A percentile compares a stretch with the other conserved stretches of the same genome.
phyloP scores from a whole-genome alignment of 306 rosid species.

The Urtica urens region DNA sequence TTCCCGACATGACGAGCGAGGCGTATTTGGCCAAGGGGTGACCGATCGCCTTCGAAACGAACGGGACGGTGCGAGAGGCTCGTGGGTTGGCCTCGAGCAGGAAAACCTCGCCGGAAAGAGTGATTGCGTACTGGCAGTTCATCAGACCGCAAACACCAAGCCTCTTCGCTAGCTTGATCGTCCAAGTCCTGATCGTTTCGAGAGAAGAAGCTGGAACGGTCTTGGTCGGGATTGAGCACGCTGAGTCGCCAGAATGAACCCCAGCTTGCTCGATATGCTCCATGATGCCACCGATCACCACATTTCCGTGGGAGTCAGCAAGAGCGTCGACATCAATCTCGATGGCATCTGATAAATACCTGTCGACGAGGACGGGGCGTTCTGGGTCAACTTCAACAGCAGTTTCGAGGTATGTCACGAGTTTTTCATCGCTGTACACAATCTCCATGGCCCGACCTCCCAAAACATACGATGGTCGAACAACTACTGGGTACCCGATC shows the following conservation, averaged over 20 bases:
- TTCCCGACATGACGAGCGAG: constrained; percentile 96
- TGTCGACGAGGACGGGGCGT: constrained; percentile 85
- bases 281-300: constrained; percentile 98
- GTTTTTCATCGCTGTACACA: constrained; percentile 66
- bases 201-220: constrained; percentile 63
- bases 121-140: constrained; percentile 95
- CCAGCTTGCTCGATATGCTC: constrained; percentile 99
- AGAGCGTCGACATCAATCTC: constrained; percentile 95
- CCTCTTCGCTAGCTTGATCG: constrained; percentile 64
- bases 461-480: constrained; percentile 89
- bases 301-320: constrained; percentile 88
- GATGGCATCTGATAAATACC: constrained; percentile 72
- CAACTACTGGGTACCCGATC: constrained; percentile 90
- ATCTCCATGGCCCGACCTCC: constrained; percentile 99
- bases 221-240: constrained; percentile 81
- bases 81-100: constrained; percentile 95
- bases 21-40: constrained; percentile 96
- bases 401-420: constrained; percentile 70
- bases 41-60: constrained; percentile 93
- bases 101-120: constrained; percentile 61
- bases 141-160: constrained; percentile 84
- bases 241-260: constrained; percentile 96
- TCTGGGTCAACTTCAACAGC: constrained; percentile 98
- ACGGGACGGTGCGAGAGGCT: constrained; percentile 90
- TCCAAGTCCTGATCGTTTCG: constrained; percentile 77